A percentile compares a stretch with the other conserved stretches of the same genome.
These are phyloP conservation scores for Trichoderma koningii DNA, from an alignment of 2,329 filamentous ascomycete species.

Conservation along the genomic window DNA sequence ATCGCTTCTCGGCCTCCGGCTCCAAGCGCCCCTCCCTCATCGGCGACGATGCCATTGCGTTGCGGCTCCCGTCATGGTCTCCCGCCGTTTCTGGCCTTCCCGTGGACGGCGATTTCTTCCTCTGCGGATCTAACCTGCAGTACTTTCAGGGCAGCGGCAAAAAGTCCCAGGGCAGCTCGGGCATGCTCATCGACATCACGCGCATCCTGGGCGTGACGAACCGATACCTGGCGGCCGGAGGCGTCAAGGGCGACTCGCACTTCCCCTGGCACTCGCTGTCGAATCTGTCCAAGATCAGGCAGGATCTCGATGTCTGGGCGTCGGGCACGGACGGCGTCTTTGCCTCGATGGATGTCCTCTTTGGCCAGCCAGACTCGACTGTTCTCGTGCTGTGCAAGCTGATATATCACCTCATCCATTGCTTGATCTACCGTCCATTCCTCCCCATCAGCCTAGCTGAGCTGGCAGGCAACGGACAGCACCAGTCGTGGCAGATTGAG, in stretches of 20 bases:
- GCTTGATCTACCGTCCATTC: conserved; percentile 83
- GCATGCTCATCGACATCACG: conserved; percentile 82
- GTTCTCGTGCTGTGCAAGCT: conserved; percentile 80
- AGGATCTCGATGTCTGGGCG: conserved; percentile 83
- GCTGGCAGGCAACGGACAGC: conserved; percentile 75
- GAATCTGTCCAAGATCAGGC: conserved; percentile 80
- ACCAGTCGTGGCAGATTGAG: conserved; percentile 91
- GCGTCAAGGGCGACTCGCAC: conserved; percentile 85
- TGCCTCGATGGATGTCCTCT: conserved; percentile 71
- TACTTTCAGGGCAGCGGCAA: conserved; percentile 69
- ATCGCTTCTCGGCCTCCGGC: conserved; percentile 79
- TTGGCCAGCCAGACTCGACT: conserved; percentile 76
- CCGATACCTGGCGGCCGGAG: conserved; percentile 79
- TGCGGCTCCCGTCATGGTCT: conserved; percentile 75
- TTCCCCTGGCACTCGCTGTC: conserved; percentile 90
- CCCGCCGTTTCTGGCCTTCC: conserved; percentile 61
- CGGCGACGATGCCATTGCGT: conserved; percentile 71
- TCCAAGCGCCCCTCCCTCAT: conserved; percentile 82
- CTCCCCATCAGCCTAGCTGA: conserved; percentile 82
- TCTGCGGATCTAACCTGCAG: conserved; percentile 75
- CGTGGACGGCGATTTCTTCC: conserved; percentile 78
- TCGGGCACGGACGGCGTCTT: conserved; percentile 79
- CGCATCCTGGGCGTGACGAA: conserved; percentile 82
- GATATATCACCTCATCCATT: conserved; percentile 84
- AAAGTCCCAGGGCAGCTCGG: conserved; percentile 72